Conservation (phyloP, 1,139 yeast genomes). For the Suhomyces chickasaworum region DNA sequence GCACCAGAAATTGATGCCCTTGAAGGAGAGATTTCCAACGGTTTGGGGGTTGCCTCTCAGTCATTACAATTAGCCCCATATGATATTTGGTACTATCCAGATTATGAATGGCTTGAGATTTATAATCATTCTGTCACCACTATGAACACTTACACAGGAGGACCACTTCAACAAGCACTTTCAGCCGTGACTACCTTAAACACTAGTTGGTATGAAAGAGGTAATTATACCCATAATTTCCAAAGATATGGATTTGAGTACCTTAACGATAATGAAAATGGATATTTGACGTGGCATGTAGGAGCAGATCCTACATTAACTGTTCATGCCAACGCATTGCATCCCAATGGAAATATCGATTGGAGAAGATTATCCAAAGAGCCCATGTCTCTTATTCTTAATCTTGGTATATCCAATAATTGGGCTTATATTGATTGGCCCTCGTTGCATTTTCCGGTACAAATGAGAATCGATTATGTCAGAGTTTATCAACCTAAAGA, state of each 20-base stretch:
- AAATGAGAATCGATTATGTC: conserved; percentile 27
- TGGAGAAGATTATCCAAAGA: conserved; percentile 30
- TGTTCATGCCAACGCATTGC: conserved; percentile 26
- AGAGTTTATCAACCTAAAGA: conserved; percentile 31
- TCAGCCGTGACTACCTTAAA: conserved; percentile 31
- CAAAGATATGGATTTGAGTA: conserved; percentile 31
- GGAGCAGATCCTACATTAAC: conserved; percentile 30
- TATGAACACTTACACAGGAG: conserved; percentile 34
- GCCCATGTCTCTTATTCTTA: conserved; percentile 31
- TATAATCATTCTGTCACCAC: conserved; percentile 25
- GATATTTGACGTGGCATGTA: conserved; percentile 32
- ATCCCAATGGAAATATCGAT: conserved; percentile 32
- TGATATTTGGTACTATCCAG: conserved; percentile 35
- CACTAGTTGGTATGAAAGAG: conserved; percentile 28
- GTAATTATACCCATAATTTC: conserved; percentile 22
- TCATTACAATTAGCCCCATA: conserved; percentile 32
- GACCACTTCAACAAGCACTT: conserved; percentile 33
- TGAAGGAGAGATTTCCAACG: conserved; percentile 26
- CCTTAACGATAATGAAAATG: conserved; percentile 26
- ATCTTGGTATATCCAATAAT: conserved; percentile 31
- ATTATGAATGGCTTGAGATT: conserved; percentile 27
- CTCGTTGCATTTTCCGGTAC: conserved; percentile 26
- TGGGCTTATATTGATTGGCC: conserved; percentile 39
- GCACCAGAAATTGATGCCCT: conserved; percentile 36
- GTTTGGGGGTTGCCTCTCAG: conserved; percentile 30